Base-by-base conservation (phyloP, 163 green algal species). In the Scenedesmus sp. region DNA sequence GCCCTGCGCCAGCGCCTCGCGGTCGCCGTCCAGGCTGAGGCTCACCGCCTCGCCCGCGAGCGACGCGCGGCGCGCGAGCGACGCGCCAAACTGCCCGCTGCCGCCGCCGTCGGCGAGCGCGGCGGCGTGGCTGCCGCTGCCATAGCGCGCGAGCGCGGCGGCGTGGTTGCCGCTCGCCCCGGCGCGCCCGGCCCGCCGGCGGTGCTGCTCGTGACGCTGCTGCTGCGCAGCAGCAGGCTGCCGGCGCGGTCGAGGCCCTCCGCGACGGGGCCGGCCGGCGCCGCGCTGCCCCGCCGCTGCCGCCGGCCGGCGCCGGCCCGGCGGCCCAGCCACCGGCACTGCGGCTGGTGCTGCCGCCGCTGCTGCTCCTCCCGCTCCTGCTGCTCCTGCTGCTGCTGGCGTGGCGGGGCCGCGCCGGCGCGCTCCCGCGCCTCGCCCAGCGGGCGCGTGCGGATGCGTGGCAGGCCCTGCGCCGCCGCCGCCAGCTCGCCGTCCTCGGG, bases 11-110 rank as follows among this genome's bases (percentile, higher is more conserved):
- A 60, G 39, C 14, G 53, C 66, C 56, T 81, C 63, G 1, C 80
- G 66, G 63, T 88, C 84, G 1, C 70, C 65, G 42, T 88, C 80
- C 2, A 84, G 33, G 6, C 65, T 69, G n/a, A 60, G 57, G 63
- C 17, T 60, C 20, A 42, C 51, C 4, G 60, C 63, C 39, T 47
- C 63, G 18, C 33, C 70, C 22, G 34, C 36, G 11, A 31, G 10
- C 20, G 63, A 63, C 39, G 48, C 36, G 50, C 64, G 48, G 2
- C 50, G 48, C 3, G 74, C 62, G 17, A 63, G 29, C 4, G 20
- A 31, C 22, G 48, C 34, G 45, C 45, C 56, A 44, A 63, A 51
- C 13, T n/a, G 24, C 54, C 75, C 54, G 26, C 54, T 64, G 44
- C 54, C 39, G 48, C 45, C 28, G 36, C 7, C 34, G 17, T 22